Percentiles rank a stretch among this genome's conserved stretches.
Evolutionary conservation across 257 asterid genomes (phyloP).

Genomic region (Lycium ferocissimum): DNA sequence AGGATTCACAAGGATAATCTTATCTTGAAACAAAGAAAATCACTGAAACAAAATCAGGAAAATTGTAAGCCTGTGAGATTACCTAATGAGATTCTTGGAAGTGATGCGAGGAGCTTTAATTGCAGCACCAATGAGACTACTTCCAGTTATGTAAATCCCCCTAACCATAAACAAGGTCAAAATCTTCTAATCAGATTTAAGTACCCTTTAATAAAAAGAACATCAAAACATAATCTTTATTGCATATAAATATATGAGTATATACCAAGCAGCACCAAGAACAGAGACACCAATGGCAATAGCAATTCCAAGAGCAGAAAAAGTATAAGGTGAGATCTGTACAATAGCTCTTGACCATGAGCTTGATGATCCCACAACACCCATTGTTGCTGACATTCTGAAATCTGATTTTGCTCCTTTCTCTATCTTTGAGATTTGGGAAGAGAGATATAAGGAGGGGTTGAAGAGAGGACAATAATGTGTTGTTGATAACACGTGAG

Average conservation of each 20-base stretch:
- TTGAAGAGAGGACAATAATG: background rate
- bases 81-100: slow-evolving; percentile 40
- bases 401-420: slow-evolving; percentile 15
- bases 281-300: slow-evolving; percentile 42
- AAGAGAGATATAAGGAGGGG: background rate
- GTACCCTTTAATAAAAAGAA: background rate
- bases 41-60: background rate
- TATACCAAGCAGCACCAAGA: slow-evolving; percentile 45
- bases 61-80: background rate
- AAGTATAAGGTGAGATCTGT: slow-evolving; percentile 43
- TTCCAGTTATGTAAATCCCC: slow-evolving; percentile 38
- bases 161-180: slow-evolving; percentile 23
- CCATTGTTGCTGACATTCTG: slow-evolving; percentile 28
- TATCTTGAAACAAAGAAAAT: background rate
- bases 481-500: slow-evolving; percentile 19
- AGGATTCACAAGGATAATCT: slow-evolving; percentile 21
- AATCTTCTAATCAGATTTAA: slow-evolving; percentile 7
- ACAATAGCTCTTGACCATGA: slow-evolving; percentile 39
- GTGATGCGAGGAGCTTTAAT: slow-evolving; percentile 43
- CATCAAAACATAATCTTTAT: background rate
- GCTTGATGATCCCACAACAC: slow-evolving; percentile 29
- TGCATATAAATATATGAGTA: background rate
- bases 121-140: slow-evolving; percentile 38
- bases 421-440: slow-evolving; percentile 10
- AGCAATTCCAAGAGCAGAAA: slow-evolving; percentile 44